Base-by-base conservation (phyloP, 1,284 basidiomycete genomes). In the Ustilago nuda region DNA sequence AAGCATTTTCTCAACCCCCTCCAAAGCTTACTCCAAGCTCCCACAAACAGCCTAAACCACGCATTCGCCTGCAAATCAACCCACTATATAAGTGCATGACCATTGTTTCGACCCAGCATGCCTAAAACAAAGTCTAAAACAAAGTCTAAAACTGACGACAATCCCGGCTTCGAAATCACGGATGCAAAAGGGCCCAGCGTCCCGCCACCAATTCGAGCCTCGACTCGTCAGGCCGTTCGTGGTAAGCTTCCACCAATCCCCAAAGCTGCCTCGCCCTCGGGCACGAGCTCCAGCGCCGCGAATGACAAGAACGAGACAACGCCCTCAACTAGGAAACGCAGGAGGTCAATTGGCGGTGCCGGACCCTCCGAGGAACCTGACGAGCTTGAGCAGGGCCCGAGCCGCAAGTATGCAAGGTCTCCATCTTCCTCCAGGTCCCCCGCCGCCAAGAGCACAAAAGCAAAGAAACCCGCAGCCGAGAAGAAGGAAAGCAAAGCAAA, bases 381-480 rank as follows among this genome's bases (percentile, higher is more conserved):
- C 30, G 72, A 74, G 66, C 66, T 69, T 32, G 72, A 63, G 36
- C 64, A 66, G 56, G 66, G 64, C 4, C 52, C 72, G 0, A 55
- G 45, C 19, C 62, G 67, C 23, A 66, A 51, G 39, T 70, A 66
- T 57, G 62, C 66, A 53, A 61, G 51, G 23, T 50, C 72, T 4
- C 39, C 52, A 12, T 35, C 52, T 19, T 43, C 58, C 8, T 7
- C 53, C 50, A 54, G 54, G 33, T 27, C 48, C n/a, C 27, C 48
- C 8, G 12, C 48, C 8, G 12, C 48, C n/a, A 50, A 50, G 15
- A 27, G 27, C 27, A 15, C 68, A 33, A 54, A 4, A 11, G 48
- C 11, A 11, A 54, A 45, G 39, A 66, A 61, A 12, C 37, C 15
- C 12, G 57, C 63, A n/a, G 32, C 27, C 19, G 51, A 54, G 33